Percentiles rank a stretch among this genome's conserved stretches.
phyloP scores from a whole-genome alignment of 495 filamentous ascomycete species.

The Neurospora cerealis region DNA sequence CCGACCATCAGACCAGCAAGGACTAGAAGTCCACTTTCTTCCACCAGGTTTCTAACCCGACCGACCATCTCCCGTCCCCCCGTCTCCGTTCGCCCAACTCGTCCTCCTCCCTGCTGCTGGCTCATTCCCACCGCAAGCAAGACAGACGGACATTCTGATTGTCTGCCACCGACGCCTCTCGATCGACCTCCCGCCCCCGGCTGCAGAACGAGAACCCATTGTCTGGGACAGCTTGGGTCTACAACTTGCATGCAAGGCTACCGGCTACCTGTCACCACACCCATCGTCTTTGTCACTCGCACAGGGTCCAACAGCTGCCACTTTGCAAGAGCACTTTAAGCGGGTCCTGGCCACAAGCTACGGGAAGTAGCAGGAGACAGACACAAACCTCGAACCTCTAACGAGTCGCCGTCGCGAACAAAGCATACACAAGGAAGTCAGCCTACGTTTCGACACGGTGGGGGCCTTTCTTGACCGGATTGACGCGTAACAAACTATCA shows the following conservation, averaged over 20 bases:
- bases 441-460: background rate
- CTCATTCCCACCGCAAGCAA: background rate
- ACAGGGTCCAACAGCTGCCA: background rate
- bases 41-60: background rate
- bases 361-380: conserved; percentile 10
- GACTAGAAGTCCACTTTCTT: background rate
- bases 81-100: background rate
- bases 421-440: conserved; percentile 1
- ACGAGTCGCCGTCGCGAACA: conserved; percentile 3
- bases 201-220: background rate
- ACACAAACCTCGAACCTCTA: background rate
- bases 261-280: background rate
- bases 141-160: background rate
- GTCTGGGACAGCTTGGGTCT: background rate
- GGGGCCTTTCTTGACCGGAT: conserved; percentile 1
- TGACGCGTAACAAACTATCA: conserved; percentile 6
- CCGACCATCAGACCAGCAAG: background rate
- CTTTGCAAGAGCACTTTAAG: background rate
- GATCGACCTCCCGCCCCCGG: background rate
- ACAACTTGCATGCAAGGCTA: background rate
- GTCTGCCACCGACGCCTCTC: background rate
- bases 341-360: conserved; percentile 15
- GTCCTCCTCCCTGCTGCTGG: background rate
- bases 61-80: background rate
- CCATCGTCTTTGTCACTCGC: background rate